Base-by-base conservation (phyloP, 805 yeast genomes). In the Saccharomycopsis olivae region DNA sequence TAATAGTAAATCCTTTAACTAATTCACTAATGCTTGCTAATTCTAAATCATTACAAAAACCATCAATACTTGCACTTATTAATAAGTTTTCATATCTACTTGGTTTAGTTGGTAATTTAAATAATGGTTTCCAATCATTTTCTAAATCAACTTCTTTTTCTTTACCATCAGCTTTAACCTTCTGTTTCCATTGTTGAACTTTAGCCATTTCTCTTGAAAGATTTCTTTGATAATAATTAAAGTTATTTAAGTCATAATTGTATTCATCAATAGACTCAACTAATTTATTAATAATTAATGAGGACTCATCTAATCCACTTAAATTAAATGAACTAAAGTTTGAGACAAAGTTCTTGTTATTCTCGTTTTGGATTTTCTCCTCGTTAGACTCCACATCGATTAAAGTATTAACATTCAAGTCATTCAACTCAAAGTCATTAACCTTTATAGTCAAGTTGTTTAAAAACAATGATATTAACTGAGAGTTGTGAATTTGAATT, bases 181-280 rank as follows among this genome's bases (percentile, higher is more conserved):
- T 75, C 53, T 71, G 75, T 55, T 78, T 78, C 88, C 89, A 83
- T 55, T 77, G 84, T 48, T 67, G 65, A 49, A 83, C 69, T 64
- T 78, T 81, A 45, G 75, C 60, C 57, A 69, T 64, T 56, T 83
- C 94, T 56, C 86, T 71, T 35, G 76, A 71, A 44, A 74, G 65
- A 51, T 74, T 78, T 64, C 94, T 75, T 62, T 82, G 92, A 65
- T 73, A 81, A 61, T 78, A 82, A 65, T 81, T 79, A 67, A 79
- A 77, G 61, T 78, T 82, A 50, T 79, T 78, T 57, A 80, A 83
- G 56, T 79, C 87, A 57, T 78, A 78, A 62, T 78, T 78, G 63
- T 74, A 76, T 36, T 79, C 76, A 58, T 83, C 92, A 30, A 83
- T 69, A 38, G 84, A 73, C 46, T 74, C 78, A 54, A 74, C 69